Conservation (phyloP, 2,329 filamentous ascomycete genomes). For the Grosmannia serpens region DNA sequence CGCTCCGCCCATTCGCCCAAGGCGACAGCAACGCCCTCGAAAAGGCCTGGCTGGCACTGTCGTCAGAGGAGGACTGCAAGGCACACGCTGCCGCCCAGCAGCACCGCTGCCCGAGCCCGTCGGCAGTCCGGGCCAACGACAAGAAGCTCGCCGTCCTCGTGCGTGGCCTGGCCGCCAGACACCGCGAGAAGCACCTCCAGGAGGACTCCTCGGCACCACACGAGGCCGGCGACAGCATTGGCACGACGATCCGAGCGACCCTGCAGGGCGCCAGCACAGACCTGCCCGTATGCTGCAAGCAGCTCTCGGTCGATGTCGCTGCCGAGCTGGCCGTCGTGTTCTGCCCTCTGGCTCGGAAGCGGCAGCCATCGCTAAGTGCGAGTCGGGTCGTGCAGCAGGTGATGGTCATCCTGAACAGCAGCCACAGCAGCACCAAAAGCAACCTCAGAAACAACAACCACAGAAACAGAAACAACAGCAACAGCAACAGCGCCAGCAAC, state of each 20-base stretch:
- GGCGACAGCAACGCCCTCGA: conserved; percentile 74
- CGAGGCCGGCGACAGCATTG: conserved; percentile 3
- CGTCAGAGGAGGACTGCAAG: conserved; percentile 33
- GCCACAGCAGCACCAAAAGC: neutral
- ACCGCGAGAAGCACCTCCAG: conserved; percentile 32
- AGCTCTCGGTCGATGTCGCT: conserved; percentile 33
- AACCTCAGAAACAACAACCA: too few relatives aligned
- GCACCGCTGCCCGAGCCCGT: conserved; percentile 21
- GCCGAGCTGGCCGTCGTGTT: conserved; percentile 36
- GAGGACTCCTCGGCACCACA: too few relatives aligned
- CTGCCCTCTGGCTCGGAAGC: conserved; percentile 34
- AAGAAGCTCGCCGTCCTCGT: conserved; percentile 28
- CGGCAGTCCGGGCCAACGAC: conserved; percentile 22
- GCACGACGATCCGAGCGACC: conserved; percentile 6
- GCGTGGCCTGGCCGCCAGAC: conserved; percentile 30
- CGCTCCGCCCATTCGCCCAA: conserved; percentile 65
- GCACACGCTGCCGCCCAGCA: conserved; percentile 31
- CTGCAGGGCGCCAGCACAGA: conserved; percentile 9
- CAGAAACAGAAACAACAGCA: too few relatives aligned
- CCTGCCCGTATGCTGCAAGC: conserved; percentile 34
- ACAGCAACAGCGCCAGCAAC: neutral
- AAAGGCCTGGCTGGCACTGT: conserved; percentile 59
- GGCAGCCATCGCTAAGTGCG: conserved; percentile 26
- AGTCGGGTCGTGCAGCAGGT: conserved; percentile 35
- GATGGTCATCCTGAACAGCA: conserved; percentile 20